phyloP scores from a whole-genome alignment of 331 rosid genomes.

The Rhamnella rubrinervis region DNA sequence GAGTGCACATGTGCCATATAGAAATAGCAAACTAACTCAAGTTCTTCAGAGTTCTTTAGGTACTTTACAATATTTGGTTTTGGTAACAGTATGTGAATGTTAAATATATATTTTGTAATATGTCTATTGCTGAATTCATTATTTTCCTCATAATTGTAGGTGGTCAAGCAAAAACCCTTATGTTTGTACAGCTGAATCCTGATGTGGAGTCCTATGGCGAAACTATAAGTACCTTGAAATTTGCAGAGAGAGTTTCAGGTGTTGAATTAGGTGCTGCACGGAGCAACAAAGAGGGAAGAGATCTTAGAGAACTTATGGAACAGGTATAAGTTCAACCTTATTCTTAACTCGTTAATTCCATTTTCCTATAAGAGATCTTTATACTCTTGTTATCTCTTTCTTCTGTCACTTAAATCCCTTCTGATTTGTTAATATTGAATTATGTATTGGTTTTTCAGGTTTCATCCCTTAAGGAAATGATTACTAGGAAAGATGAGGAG shows the following conservation, averaged over 20 bases:
- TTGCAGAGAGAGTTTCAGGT: constrained; percentile 99
- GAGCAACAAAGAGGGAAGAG: constrained; percentile 96
- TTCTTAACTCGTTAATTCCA: not conserved
- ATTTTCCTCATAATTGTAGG: constrained; percentile 45
- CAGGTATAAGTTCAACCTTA: constrained; percentile 51
- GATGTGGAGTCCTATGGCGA: constrained; percentile 82
- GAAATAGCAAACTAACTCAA: constrained; percentile 98
- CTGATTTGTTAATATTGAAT: constrained; percentile 18
- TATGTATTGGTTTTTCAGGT: constrained; percentile 50
- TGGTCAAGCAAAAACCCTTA: constrained; percentile 98
- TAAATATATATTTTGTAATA: not conserved
- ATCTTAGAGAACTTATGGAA: constrained; percentile 90
- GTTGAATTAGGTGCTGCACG: constrained; percentile 96
- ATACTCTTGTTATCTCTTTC: too few relatives aligned
- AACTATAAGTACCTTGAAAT: constrained; percentile 93
- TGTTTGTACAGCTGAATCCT: constrained; percentile 98
- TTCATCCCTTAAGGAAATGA: constrained; percentile 66
- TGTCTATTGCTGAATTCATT: constrained; percentile 15
- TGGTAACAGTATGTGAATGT: not conserved
- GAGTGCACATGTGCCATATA: constrained; percentile 82
- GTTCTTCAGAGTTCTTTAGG: constrained; percentile 98
- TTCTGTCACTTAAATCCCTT: too few relatives aligned
- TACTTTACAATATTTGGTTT: constrained; percentile 29
- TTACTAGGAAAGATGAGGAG: constrained; percentile 82
- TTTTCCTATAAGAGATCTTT: not conserved